These are phyloP conservation scores for Tolypocladium amazonense DNA, from an alignment of 2,329 filamentous ascomycete species.

Conservation along the genomic window DNA sequence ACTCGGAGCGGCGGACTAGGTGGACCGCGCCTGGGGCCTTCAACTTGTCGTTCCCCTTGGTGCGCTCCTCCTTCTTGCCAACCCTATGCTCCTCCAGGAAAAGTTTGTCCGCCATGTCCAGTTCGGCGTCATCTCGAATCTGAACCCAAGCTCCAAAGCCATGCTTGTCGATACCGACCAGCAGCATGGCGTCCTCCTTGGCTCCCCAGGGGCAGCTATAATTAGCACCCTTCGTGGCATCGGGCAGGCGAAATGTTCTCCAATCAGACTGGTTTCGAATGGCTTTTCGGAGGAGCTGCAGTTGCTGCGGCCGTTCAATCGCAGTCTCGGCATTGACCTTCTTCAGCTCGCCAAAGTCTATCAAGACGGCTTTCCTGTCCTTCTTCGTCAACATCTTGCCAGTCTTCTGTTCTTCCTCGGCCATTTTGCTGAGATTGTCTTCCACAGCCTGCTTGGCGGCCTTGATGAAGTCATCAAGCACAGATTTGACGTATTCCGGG, in stretches of 20 bases:
- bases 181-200: constrained; percentile 92
- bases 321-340: constrained; percentile 95
- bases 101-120: constrained; percentile 81
- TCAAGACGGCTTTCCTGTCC: constrained; percentile 92
- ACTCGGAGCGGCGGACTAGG: constrained; percentile 87
- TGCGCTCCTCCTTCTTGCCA: constrained; percentile 90
- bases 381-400: constrained; percentile 88
- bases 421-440: constrained; percentile 58
- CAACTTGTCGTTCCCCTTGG: constrained; percentile 63
- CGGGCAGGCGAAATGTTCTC: constrained; percentile 73
- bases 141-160: constrained; percentile 93
- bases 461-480: constrained; percentile 63
- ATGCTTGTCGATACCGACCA: constrained; percentile 84
- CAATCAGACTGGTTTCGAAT: constrained; percentile 59
- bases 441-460: constrained; percentile 49
- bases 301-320: constrained; percentile 79
- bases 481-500: constrained; percentile 62
- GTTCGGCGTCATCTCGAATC: constrained; percentile 82
- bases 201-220: constrained; percentile 91
- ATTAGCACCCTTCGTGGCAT: constrained; percentile 83
- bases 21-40: constrained; percentile 97
- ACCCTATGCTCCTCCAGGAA: constrained; percentile 98
- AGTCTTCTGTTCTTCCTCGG: constrained; percentile 70
- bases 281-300: constrained; percentile 71
- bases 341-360: constrained; percentile 87